phyloP scores from a whole-genome alignment of 2,329 filamentous ascomycete genomes.

The Arthrobotrys iridis region DNA sequence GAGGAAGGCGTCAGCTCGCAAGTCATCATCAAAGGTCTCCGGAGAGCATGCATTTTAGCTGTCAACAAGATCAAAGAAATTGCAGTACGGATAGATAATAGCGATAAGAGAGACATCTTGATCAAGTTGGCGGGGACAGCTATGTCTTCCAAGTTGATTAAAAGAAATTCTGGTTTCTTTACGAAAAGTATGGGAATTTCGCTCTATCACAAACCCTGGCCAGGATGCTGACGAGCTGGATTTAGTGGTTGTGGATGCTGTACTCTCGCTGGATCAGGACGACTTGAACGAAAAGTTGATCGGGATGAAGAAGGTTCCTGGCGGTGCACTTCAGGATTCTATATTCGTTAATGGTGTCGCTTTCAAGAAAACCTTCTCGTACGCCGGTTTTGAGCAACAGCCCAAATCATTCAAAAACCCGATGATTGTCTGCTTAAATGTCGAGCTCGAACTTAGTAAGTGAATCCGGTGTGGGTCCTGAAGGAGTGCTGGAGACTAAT shows the following conservation, averaged over 20 bases:
- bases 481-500: conserved; percentile 25
- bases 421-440: conserved; percentile 96
- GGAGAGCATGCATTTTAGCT: conserved; percentile 86
- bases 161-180: conserved; percentile 95
- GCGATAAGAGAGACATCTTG: conserved; percentile 85
- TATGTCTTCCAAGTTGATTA: conserved; percentile 99
- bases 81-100: conserved; percentile 82
- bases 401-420: conserved; percentile 94
- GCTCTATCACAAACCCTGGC: neutral
- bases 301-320: conserved; percentile 97
- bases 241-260: conserved; percentile 95
- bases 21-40: conserved; percentile 94
- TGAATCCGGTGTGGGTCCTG: neutral
- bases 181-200: conserved; percentile 78
- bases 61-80: conserved; percentile 99
- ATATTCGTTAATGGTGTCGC: conserved; percentile 97
- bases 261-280: conserved; percentile 92
- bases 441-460: conserved; percentile 86
- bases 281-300: conserved; percentile 98
- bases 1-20: conserved; percentile 97
- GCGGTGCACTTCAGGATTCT: conserved; percentile 93
- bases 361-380: conserved; percentile 99
- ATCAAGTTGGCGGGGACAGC: conserved; percentile 90
- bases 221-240: conserved; percentile 12
- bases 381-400: conserved; percentile 98